Evolutionary conservation across 148 eudicot species (phyloP).

Genomic region (Limonium bicolor): DNA sequence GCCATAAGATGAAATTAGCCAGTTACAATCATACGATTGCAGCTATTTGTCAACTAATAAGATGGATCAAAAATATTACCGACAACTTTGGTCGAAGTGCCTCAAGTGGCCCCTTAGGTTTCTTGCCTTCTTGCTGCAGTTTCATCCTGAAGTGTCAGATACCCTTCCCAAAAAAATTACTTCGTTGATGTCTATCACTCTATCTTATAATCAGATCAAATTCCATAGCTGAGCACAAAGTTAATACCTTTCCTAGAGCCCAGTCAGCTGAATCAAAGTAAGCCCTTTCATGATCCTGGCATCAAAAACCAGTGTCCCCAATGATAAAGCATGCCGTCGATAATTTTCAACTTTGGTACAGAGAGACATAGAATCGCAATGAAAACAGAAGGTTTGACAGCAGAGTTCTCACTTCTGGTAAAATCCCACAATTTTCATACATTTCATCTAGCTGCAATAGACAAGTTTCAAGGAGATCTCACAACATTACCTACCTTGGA

Average conservation of each 20-base stretch:
- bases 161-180: too few species aligned
- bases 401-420: too few species aligned
- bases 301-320: constrained; percentile 1
- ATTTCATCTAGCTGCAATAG: neutral
- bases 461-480: neutral
- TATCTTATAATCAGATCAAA: too few species aligned
- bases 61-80: too few species aligned
- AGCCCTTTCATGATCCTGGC: constrained; percentile 88
- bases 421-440: too few species aligned
- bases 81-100: constrained; percentile 83
- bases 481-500: constrained; percentile 36
- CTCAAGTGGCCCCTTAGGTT: constrained; percentile 70
- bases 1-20: too few species aligned
- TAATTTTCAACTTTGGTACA: neutral
- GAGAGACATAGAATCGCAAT: too few species aligned
- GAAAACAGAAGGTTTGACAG: too few species aligned
- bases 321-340: neutral
- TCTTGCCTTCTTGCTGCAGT: constrained; percentile 57
- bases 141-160: neutral
- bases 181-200: too few species aligned
- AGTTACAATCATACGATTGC: too few species aligned
- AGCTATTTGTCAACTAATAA: too few species aligned
- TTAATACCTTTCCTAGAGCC: constrained; percentile 78
- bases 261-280: constrained; percentile 95
- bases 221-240: neutral